phyloP scores from a whole-genome alignment of 2,329 filamentous ascomycete species.

The Aspergillus latus region DNA sequence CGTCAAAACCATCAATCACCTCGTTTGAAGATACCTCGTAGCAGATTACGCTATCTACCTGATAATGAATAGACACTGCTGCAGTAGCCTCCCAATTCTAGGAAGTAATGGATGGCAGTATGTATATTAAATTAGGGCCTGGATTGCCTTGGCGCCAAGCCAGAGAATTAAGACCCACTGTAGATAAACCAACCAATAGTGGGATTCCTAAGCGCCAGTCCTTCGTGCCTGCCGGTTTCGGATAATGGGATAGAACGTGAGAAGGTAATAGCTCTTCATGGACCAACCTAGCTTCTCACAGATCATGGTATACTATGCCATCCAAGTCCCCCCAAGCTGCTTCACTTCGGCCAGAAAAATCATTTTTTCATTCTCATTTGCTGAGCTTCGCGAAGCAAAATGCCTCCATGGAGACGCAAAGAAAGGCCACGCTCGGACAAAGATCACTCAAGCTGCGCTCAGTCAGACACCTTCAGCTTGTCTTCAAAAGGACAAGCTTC shows the following conservation, averaged over 20 bases:
- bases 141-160: not conserved
- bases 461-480: slow-evolving; percentile 8
- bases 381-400: slow-evolving; percentile 4
- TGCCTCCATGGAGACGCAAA: slow-evolving; percentile 27
- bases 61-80: too few relatives aligned
- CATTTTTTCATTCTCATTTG: not conserved
- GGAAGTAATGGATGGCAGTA: not conserved
- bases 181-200: not conserved
- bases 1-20: not conserved
- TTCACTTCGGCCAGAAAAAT: not conserved
- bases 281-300: too few relatives aligned
- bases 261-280: too few relatives aligned
- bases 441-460: slow-evolving; percentile 9
- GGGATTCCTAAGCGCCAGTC: too few relatives aligned
- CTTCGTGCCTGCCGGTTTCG: too few relatives aligned
- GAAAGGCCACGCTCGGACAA: slow-evolving; percentile 15
- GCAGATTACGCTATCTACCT: too few relatives aligned
- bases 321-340: too few relatives aligned
- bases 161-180: not conserved
- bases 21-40: too few relatives aligned
- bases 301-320: too few relatives aligned
- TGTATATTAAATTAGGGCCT: not conserved
- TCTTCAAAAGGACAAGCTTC: slow-evolving; percentile 7
- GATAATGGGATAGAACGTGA: too few relatives aligned
- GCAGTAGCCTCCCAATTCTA: not conserved